Conservation (phyloP, 1,284 basidiomycete species). For the Puccinia coronata region DNA sequence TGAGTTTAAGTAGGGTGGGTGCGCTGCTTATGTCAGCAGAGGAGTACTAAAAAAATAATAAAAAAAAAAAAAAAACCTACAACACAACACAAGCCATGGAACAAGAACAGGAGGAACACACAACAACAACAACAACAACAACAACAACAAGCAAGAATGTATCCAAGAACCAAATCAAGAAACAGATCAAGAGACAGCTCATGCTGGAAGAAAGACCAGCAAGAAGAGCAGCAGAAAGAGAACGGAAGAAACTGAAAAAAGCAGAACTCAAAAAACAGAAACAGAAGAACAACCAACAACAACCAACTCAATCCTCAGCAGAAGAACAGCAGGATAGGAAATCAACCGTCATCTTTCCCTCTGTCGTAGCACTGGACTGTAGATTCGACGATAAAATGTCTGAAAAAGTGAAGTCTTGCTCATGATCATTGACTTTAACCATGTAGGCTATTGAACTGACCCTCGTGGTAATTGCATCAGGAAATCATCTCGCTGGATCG, state of each 20-base stretch:
- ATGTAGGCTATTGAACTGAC: background rate
- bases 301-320: background rate
- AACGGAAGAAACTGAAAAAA: constrained; percentile 29
- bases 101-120: background rate
- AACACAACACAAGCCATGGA: no score
- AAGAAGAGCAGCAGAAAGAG: constrained; percentile 31
- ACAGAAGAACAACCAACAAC: background rate
- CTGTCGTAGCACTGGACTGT: constrained; percentile 81
- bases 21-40: no score
- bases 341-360: constrained; percentile 64
- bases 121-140: background rate
- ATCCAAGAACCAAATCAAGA: constrained; percentile 48
- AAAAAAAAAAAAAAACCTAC: no score
- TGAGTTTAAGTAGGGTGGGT: no score
- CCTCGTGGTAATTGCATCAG: background rate
- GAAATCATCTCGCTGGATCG: constrained; percentile 46
- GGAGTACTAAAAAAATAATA: background rate
- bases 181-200: background rate
- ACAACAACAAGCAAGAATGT: background rate
- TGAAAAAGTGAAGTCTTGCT: constrained; percentile 85
- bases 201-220: constrained; percentile 19
- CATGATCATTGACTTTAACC: no score
- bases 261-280: background rate
- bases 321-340: background rate
- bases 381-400: constrained; percentile 94